These are phyloP conservation scores for Wolfiporia cocos DNA, from an alignment of 1,284 basidiomycete genomes.

Conservation along the genomic window DNA sequence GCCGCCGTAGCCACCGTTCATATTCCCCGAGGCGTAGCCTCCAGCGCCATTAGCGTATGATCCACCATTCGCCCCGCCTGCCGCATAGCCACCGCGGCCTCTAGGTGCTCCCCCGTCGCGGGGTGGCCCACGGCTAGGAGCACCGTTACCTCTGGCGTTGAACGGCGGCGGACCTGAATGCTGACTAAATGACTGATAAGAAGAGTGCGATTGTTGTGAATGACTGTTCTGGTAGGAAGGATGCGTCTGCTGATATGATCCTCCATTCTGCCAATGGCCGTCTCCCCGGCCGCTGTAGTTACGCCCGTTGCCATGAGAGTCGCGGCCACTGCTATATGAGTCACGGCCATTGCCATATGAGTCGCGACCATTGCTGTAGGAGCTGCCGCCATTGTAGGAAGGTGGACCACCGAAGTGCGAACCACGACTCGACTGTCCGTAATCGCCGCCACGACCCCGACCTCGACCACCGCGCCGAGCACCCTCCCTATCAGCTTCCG, in stretches of 20 bases:
- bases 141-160: conserved; percentile 1
- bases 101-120: conserved; percentile 12
- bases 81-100: conserved; percentile 10
- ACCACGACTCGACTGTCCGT: conserved; percentile 13
- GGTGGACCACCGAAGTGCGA: conserved; percentile 12
- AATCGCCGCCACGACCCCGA: conserved; percentile 25
- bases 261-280: conserved; percentile 12
- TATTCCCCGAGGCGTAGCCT: conserved; percentile 23
- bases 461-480: conserved; percentile 40
- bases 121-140: conserved; percentile 7
- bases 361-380: conserved; percentile 18
- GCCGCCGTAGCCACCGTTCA: conserved; percentile 17
- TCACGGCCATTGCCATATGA: conserved; percentile 13
- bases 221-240: conserved; percentile 9
- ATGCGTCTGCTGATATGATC: conserved; percentile 9
- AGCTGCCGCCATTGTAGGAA: conserved; percentile 6
- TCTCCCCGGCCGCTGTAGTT: conserved; percentile 14
- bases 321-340: too few relatives aligned
- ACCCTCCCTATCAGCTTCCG: conserved; percentile 69
- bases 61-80: conserved; percentile 7
- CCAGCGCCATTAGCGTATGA: conserved; percentile 13
- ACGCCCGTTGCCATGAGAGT: too few relatives aligned
- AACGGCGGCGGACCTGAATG: conserved; percentile 9
- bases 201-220: conserved; percentile 5
- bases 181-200: neutral